These are phyloP conservation scores for Botryotinia narcissicola DNA, from an alignment of 2,329 filamentous ascomycete species.

Conservation along the genomic window DNA sequence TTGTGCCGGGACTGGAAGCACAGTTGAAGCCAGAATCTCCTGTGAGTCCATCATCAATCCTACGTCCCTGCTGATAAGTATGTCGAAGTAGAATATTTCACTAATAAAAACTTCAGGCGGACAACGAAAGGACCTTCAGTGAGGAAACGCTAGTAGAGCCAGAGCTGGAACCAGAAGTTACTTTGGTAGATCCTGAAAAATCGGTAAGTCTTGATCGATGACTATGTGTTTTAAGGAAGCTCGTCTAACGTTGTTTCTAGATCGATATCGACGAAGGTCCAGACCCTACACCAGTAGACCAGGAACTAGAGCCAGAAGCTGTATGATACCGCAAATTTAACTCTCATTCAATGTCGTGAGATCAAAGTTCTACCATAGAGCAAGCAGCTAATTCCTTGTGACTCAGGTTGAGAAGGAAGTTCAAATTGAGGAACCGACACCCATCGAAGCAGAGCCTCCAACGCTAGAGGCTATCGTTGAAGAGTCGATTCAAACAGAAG, in stretches of 20 bases:
- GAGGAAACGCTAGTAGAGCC: not conserved
- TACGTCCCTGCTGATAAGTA: no score
- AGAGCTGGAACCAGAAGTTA: not conserved
- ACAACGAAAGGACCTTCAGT: not conserved
- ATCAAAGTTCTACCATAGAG: not conserved
- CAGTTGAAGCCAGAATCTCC: not conserved
- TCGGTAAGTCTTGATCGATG: not conserved
- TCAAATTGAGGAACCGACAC: not conserved
- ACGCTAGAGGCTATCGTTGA: not conserved
- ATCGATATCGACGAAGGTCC: not conserved
- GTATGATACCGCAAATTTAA: not conserved
- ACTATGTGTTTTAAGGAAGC: not conserved
- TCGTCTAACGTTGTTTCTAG: not conserved
- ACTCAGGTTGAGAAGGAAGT: not conserved
- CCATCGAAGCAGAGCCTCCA: not conserved
- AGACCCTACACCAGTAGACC: not conserved
- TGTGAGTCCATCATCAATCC: not conserved
- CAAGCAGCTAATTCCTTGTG: not conserved
- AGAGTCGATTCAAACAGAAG: not conserved
- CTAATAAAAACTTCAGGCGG: not conserved
- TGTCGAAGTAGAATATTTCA: not conserved
- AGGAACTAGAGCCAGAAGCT: not conserved
- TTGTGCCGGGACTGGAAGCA: not conserved
- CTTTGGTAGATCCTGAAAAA: not conserved
- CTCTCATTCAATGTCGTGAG: no score